Evolutionary conservation across 495 filamentous ascomycete species (phyloP).

Genomic region (Aspergillus kassunensis): DNA sequence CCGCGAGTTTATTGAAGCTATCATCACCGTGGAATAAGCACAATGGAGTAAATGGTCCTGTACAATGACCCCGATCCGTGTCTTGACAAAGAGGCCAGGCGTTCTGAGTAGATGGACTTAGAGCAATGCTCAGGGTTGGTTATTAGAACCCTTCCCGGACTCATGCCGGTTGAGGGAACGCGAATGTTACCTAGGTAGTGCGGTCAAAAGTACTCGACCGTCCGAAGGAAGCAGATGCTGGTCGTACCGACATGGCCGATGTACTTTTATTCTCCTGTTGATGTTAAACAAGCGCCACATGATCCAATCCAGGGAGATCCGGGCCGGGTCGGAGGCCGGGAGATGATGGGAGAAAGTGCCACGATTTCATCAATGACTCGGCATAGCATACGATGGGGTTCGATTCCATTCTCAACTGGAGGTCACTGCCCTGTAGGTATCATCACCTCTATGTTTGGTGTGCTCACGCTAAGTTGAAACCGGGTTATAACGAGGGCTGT

Average conservation of each 20-base stretch:
- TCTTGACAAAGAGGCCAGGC: no score
- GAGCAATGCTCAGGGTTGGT: no score
- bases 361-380: background rate
- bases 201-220: background rate
- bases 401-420: background rate
- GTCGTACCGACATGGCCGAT: background rate
- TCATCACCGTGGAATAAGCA: no score
- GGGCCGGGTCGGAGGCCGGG: background rate
- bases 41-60: no score
- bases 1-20: no score
- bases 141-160: no score
- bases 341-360: background rate
- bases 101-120: no score
- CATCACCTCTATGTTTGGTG: background rate
- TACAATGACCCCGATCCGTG: no score
- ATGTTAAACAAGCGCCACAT: background rate
- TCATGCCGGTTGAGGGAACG: no score
- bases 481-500: slow-evolving; percentile 2
- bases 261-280: background rate
- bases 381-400: background rate
- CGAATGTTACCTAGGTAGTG: no score
- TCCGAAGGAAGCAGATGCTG: background rate
- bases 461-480: background rate
- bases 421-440: background rate
- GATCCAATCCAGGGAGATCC: background rate